Percentiles rank a stretch among this genome's conserved stretches.
phyloP scores from a whole-genome alignment of 2,329 filamentous ascomycete genomes.

The Neocatenulostroma microsporum region DNA sequence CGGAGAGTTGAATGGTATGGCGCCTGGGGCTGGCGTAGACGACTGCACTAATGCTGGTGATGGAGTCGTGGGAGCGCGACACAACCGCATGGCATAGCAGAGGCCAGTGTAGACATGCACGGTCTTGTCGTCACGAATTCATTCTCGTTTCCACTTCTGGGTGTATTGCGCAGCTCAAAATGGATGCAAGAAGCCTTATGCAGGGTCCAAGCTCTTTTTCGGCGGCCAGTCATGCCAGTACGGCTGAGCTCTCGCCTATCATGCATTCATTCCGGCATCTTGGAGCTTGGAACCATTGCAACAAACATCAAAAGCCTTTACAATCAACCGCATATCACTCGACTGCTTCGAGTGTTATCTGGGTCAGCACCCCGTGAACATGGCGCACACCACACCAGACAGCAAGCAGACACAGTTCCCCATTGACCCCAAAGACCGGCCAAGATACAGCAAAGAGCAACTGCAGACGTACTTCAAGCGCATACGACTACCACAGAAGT shows the following conservation, averaged over 20 bases:
- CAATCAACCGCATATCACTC: not conserved
- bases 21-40: too few relatives aligned
- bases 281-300: not conserved
- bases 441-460: conserved; percentile 16
- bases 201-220: conserved; percentile 2
- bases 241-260: too few relatives aligned
- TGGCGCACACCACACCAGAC: conserved; percentile 14
- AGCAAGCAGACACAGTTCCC: conserved; percentile 13
- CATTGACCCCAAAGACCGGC: conserved; percentile 14
- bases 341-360: not conserved
- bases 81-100: too few relatives aligned
- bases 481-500: conserved; percentile 15
- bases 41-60: too few relatives aligned
- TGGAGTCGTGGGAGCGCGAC: too few relatives aligned
- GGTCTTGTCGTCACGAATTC: too few relatives aligned
- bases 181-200: too few relatives aligned
- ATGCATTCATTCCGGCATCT: not conserved
- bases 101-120: too few relatives aligned
- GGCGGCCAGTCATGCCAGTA: too few relatives aligned
- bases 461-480: conserved; percentile 18
- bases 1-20: too few relatives aligned
- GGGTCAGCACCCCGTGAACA: conserved; percentile 9
- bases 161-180: too few relatives aligned
- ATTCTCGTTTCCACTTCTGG: too few relatives aligned
- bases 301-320: not conserved